Evolutionary conservation across 305 asterid genomes (phyloP).

Genomic region (Fraxinus latifolia): DNA sequence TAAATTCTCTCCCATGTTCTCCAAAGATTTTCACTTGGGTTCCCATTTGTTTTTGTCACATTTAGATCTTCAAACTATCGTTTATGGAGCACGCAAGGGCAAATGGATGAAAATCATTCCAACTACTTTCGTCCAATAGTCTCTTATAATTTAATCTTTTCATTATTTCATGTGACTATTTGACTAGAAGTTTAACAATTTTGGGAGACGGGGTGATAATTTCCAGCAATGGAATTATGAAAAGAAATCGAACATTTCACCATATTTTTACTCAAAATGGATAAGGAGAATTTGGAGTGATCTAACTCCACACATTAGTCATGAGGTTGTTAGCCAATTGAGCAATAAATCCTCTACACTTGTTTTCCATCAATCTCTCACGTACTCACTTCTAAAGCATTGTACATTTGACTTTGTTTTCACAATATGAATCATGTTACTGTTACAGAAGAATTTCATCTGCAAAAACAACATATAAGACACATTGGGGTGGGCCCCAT

Average conservation of each 20-base stretch:
- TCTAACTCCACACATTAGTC: background rate
- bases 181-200: background rate
- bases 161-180: background rate
- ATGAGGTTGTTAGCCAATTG: background rate
- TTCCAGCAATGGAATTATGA: background rate
- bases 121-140: background rate
- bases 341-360: background rate
- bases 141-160: background rate
- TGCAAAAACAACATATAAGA: too few relatives aligned
- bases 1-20: too few relatives aligned
- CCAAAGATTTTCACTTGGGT: too few relatives aligned
- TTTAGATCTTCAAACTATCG: background rate
- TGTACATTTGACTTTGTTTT: background rate
- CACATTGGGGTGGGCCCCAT: too few relatives aligned
- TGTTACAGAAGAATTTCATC: too few relatives aligned
- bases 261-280: background rate
- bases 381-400: background rate
- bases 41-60: too few relatives aligned
- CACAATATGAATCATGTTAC: too few relatives aligned
- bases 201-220: too few relatives aligned
- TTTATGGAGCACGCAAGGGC: background rate
- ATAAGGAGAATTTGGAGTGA: background rate
- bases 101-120: background rate
- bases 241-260: background rate
- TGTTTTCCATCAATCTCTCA: background rate